A percentile compares a stretch with the other conserved stretches of the same genome.
These are phyloP conservation scores for Tremellales sp. DNA, from an alignment of 1,284 basidiomycete species.

Conservation along the genomic window DNA sequence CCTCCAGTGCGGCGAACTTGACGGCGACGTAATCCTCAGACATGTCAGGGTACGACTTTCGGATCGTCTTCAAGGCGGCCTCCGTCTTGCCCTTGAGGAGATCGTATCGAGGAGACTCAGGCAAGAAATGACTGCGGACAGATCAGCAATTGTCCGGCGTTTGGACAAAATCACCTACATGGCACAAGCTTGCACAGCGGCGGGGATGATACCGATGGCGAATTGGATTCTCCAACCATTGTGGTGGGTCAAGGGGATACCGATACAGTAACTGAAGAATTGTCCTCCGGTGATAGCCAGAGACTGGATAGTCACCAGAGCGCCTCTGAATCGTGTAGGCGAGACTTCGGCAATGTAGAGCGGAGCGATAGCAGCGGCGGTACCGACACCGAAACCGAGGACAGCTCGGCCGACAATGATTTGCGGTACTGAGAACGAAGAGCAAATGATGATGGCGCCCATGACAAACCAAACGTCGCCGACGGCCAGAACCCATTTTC, in stretches of 20 bases:
- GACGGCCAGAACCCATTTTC: slow-evolving; percentile 58
- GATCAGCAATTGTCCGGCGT: neutral
- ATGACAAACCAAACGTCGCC: slow-evolving; percentile 68
- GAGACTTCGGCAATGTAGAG: slow-evolving; percentile 48
- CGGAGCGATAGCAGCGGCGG: slow-evolving; percentile 43
- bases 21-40: slow-evolving; percentile 40
- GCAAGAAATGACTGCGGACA: slow-evolving; percentile 32
- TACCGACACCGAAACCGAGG: slow-evolving; percentile 48
- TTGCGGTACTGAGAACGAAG: slow-evolving; percentile 39
- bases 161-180: slow-evolving; percentile 22
- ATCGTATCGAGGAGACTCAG: slow-evolving; percentile 46
- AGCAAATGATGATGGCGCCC: slow-evolving; percentile 46
- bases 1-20: slow-evolving; percentile 43
- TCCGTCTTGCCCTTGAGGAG: slow-evolving; percentile 33
- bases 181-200: slow-evolving; percentile 32
- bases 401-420: slow-evolving; percentile 45
- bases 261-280: slow-evolving; percentile 43
- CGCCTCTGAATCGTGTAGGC: slow-evolving; percentile 45
- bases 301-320: slow-evolving; percentile 46
- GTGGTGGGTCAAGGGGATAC: slow-evolving; percentile 24
- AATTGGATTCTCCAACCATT: slow-evolving; percentile 48
- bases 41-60: slow-evolving; percentile 30
- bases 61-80: slow-evolving; percentile 32
- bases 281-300: slow-evolving; percentile 48
- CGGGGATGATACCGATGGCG: slow-evolving; percentile 44